Evolutionary conservation across 768 basidiomycete species (phyloP), one percentile per base, ranked within the genome.

Genomic region (Mycena chlorophos): DNA sequence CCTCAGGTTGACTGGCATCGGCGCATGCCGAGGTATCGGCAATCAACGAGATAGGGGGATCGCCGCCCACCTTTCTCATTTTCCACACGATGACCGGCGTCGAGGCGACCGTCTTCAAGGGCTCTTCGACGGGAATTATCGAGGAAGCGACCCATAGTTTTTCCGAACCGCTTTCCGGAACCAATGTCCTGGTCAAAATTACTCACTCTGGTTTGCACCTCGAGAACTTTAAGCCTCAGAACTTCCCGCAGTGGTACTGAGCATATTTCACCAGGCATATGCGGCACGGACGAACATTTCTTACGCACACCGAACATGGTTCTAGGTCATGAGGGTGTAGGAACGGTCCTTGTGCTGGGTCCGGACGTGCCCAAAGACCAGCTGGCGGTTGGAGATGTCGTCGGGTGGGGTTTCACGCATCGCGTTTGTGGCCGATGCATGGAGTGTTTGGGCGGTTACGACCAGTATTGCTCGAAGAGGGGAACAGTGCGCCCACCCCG

Each of bases 391-490:
- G 40, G 40, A 12, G 40, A 42, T 19, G n/a, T 42, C 8, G 40
- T 42, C 2, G 38, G 68, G 67, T 74, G 73, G 73, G 72, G 72
- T 1, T 73, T 60, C 49, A 55, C 67, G 22, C 73, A 71, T 46
- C 26, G 64, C 22, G 62, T 61, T 16, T 73, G 72, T 51, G 60
- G 65, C 51, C 59, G 66, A 29, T 73, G 72, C 14, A 63, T 65
- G 23, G 63, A 69, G 26, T 73, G 73, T 28, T 48, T 71, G 56
- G 68, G 62, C 27, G 69, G 70, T 4, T 12, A 47, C 8, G 28
- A 53, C 20, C 38, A 43, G 28, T 22, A 42, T 20, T 37, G 47
- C 45, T 17, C 14, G 22, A 26, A 2, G 2, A 47, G 29, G n/a
- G n/a, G n/a, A n/a, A n/a, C n/a, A n/a, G n/a, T n/a, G n/a, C n/a